Evolutionary conservation across 352 stramenopile genomes (phyloP).

Genomic region (Pythium dissotocum): DNA sequence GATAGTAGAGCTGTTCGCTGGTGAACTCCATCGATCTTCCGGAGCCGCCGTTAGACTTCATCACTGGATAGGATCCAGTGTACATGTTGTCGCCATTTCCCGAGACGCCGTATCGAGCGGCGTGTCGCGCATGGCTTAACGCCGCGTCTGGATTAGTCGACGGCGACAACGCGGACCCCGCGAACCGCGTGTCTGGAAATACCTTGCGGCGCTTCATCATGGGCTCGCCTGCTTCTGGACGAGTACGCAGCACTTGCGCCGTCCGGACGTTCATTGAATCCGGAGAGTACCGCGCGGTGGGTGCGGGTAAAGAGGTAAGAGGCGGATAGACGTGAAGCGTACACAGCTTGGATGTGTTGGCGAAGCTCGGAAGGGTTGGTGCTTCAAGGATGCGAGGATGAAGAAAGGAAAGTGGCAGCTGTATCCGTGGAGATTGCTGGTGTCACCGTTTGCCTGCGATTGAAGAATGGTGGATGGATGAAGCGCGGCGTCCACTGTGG

Average conservation of each 20-base stretch:
- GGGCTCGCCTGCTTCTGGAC: conserved; percentile 2
- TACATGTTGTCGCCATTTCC: neutral
- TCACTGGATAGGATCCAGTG: conserved; percentile 15
- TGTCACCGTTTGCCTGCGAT: neutral
- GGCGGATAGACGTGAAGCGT: conserved; percentile 18
- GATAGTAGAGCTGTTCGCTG: neutral
- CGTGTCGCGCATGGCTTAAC: neutral
- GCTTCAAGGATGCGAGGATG: neutral
- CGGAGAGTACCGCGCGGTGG: neutral
- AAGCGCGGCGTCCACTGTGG: no score
- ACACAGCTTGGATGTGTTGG: conserved; percentile 10
- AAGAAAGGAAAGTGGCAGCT: neutral
- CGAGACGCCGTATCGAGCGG: neutral
- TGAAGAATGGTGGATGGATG: neutral
- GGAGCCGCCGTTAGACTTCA: neutral
- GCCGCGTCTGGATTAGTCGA: neutral
- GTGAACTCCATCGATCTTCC: neutral
- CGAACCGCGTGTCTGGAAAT: neutral
- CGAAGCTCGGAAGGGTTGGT: neutral
- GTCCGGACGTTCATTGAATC: neutral
- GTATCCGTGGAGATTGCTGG: neutral
- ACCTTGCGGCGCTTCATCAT: conserved; percentile 14
- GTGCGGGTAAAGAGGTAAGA: neutral
- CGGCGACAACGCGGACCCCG: neutral
- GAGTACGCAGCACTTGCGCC: neutral